Conservation (phyloP, 2,329 filamentous ascomycete species). For the Endoconidiophora laricicola region DNA sequence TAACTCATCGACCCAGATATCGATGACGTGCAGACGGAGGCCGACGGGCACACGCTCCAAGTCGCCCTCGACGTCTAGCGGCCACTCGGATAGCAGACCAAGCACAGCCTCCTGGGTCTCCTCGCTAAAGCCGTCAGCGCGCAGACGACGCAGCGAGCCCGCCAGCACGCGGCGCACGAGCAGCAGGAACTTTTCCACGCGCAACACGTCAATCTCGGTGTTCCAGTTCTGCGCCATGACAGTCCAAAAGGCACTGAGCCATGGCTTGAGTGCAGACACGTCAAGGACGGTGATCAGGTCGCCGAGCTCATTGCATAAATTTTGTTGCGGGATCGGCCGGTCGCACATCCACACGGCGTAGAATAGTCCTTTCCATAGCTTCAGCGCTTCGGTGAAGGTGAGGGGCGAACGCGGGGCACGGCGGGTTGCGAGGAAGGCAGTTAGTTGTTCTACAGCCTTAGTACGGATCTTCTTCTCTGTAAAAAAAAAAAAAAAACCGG, state of each 20-base stretch:
- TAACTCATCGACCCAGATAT: slow-evolving; percentile 84
- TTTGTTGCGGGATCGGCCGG: slow-evolving; percentile 72
- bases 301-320: slow-evolving; percentile 62
- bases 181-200: slow-evolving; percentile 86
- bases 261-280: slow-evolving; percentile 33
- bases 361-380: slow-evolving; percentile 90
- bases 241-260: slow-evolving; percentile 43
- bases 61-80: slow-evolving; percentile 21
- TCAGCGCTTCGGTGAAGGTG: slow-evolving; percentile 54
- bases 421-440: slow-evolving; percentile 53
- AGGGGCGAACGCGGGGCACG: slow-evolving; percentile 25
- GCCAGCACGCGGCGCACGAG: slow-evolving; percentile 65
- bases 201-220: slow-evolving; percentile 51
- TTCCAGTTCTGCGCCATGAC: slow-evolving; percentile 56
- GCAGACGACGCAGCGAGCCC: slow-evolving; percentile 37
- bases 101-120: slow-evolving; percentile 14
- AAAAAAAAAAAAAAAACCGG: slow-evolving; percentile 5
- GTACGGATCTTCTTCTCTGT: slow-evolving; percentile 64
- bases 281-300: slow-evolving; percentile 27
- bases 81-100: slow-evolving; percentile 18
- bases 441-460: slow-evolving; percentile 59
- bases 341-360: slow-evolving; percentile 92
- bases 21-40: slow-evolving; percentile 68
- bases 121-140: slow-evolving; percentile 1
- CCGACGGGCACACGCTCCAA: slow-evolving; percentile 59